phyloP scores from a whole-genome alignment of 2,329 filamentous ascomycete genomes.

The Verticillium alfalfae region DNA sequence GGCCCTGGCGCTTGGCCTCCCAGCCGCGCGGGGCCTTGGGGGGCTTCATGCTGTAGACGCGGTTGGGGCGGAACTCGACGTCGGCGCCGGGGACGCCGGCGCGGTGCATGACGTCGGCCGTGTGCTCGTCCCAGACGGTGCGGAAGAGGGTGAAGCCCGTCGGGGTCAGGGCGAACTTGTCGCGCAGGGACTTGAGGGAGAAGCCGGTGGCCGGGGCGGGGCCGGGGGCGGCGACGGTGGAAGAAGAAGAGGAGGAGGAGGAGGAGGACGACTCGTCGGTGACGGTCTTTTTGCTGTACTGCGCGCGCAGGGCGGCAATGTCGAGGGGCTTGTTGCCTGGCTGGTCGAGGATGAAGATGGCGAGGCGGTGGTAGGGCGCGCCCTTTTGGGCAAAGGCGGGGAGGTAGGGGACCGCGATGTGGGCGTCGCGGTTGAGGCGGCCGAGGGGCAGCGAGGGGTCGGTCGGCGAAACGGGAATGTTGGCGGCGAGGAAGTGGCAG shows the following conservation, averaged over 20 bases:
- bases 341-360: constrained; percentile 80
- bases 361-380: constrained; percentile 82
- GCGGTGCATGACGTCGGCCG: constrained; percentile 79
- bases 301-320: constrained; percentile 47
- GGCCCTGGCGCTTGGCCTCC: constrained; percentile 60
- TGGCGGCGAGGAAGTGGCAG: constrained; percentile 80
- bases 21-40: constrained; percentile 57
- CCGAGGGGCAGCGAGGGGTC: constrained; percentile 60
- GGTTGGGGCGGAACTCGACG: constrained; percentile 78
- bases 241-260: too few species aligned
- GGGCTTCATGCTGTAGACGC: constrained; percentile 61
- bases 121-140: constrained; percentile 82
- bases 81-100: constrained; percentile 70
- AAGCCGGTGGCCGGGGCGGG: constrained; percentile 52
- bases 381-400: constrained; percentile 87
- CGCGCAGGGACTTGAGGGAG: constrained; percentile 67
- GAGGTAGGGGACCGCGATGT: constrained; percentile 75
- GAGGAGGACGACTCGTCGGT: too few species aligned
- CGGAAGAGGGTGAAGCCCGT: constrained; percentile 88
- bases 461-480: constrained; percentile 47
- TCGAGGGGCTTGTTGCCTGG: constrained; percentile 55
- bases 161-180: constrained; percentile 62
- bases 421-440: constrained; percentile 51
- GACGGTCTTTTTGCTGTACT: constrained; percentile 23
- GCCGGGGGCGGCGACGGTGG: constrained; percentile 8